Evolutionary conservation across 352 stramenopile genomes (phyloP), one percentile per base, ranked within the genome.

Genomic region (Peronosclerospora sorghi): DNA sequence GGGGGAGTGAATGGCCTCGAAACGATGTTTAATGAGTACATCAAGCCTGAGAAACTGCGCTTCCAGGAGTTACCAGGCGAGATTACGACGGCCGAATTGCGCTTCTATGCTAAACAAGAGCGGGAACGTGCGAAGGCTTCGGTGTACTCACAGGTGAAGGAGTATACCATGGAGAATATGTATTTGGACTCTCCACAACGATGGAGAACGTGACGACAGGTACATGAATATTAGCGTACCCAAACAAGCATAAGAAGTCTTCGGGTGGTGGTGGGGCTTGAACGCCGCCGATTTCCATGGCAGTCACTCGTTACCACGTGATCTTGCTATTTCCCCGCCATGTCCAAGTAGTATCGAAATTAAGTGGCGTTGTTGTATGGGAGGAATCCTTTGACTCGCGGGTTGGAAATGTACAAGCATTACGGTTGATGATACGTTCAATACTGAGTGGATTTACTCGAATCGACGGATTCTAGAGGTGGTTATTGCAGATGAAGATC

Each of bases 241-340:
- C 74, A 2, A 65, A 72, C 14, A 83, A 87, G 35, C 40, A 58
- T 4, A 64, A 82, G 17, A 68, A 79, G 29, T 57, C 63, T 13
- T 53, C 58, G 1, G 40, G 54, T 8, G 47, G 54, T 47, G 29
- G 50, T 17, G 58, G 64, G 13, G 58, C 65, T 30, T 86, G 68
- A 56, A 75, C 57, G 1, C 54, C 80, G 10, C 88, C 88, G 8
- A 68, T 95, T 17, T 74, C 85, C 8, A 74, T 96, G 29, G 81
- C 77, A 4, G 73, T 95, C 14, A 96, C 86, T 7, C 80, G 94
- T 53, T 96, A 95, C 52, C 89, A 97, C 65, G 84, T 96, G 13
- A 73, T 96, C 47, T 50, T 96, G 34, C 50, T 96, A 5, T 96
- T 87, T 42, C 74, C 65, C 17, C 67, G 73, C 9, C 76, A 63